Conservation (phyloP, 2,329 filamentous ascomycete genomes). For the Aureobasidium melanogenum region DNA sequence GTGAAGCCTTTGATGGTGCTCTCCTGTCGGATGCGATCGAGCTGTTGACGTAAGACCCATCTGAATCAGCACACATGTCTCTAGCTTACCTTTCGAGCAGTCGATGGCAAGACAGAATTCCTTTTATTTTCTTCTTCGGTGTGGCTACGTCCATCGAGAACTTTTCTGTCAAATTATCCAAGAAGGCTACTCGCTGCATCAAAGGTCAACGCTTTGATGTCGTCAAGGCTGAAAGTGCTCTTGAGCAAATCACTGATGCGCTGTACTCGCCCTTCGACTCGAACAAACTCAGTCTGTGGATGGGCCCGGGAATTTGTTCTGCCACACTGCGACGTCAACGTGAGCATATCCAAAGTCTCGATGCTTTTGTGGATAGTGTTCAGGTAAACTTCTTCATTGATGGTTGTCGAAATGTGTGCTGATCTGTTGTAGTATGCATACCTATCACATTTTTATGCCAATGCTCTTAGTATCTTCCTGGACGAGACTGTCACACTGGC, state of each 20-base stretch:
- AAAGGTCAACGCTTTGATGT: conserved; percentile 69
- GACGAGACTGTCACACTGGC: conserved; percentile 26
- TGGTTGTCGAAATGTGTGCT: neutral
- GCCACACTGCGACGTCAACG: conserved; percentile 62
- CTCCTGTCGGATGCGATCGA: conserved; percentile 64
- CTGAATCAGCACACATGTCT: neutral
- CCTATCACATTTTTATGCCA: conserved; percentile 80
- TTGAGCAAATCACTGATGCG: conserved; percentile 64
- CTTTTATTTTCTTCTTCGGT: conserved; percentile 68
- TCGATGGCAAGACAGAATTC: conserved; percentile 66
- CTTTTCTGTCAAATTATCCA: conserved; percentile 64
- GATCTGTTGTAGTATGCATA: conserved; percentile 57
- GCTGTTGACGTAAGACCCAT: conserved; percentile 51
- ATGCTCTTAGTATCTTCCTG: conserved; percentile 60
- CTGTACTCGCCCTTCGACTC: conserved; percentile 45
- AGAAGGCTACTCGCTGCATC: conserved; percentile 57
- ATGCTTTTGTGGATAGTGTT: conserved; percentile 60
- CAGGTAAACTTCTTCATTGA: conserved; percentile 43
- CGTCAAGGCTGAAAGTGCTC: conserved; percentile 59
- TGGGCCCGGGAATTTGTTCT: conserved; percentile 56
- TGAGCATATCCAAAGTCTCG: conserved; percentile 68
- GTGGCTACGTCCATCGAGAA: conserved; percentile 75
- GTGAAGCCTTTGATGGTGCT: conserved; percentile 67
- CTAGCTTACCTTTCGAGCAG: conserved; percentile 23
- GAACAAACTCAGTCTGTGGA: conserved; percentile 41